Percentiles rank a stretch among this genome's conserved stretches.
phyloP scores from a whole-genome alignment of 2,329 filamentous ascomycete genomes.

The Botrytis porri region DNA sequence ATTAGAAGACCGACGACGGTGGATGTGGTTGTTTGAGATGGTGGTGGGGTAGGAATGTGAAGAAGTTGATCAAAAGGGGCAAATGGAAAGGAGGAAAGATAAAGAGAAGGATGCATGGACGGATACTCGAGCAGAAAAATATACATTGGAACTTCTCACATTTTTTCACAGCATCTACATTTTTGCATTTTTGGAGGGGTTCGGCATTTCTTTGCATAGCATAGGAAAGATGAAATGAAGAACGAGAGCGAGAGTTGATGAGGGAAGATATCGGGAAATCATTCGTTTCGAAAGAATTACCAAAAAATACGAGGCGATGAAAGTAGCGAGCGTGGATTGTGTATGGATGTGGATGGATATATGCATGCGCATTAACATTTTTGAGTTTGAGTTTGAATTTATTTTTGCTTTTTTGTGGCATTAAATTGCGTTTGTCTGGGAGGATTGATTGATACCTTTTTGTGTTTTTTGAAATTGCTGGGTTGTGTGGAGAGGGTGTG shows the following conservation, averaged over 20 bases:
- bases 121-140: neutral
- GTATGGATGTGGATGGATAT: neutral
- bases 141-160: neutral
- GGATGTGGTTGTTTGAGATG: neutral
- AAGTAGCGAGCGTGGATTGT: neutral
- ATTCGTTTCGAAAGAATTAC: neutral
- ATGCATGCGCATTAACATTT: neutral
- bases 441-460: neutral
- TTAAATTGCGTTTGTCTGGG: neutral
- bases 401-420: neutral
- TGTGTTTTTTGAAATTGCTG: neutral
- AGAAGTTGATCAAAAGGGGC: neutral
- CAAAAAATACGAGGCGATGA: neutral
- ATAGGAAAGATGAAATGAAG: neutral
- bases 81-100: neutral
- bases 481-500: neutral
- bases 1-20: slow-evolving; percentile 4
- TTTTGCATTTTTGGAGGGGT: neutral
- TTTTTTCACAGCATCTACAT: neutral
- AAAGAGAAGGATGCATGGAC: neutral
- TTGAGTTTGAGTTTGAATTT: neutral
- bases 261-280: neutral
- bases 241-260: neutral
- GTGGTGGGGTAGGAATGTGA: neutral
- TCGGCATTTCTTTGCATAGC: neutral